phyloP scores from a whole-genome alignment of 2,329 filamentous ascomycete species.

The Pyrenophora graminea region DNA sequence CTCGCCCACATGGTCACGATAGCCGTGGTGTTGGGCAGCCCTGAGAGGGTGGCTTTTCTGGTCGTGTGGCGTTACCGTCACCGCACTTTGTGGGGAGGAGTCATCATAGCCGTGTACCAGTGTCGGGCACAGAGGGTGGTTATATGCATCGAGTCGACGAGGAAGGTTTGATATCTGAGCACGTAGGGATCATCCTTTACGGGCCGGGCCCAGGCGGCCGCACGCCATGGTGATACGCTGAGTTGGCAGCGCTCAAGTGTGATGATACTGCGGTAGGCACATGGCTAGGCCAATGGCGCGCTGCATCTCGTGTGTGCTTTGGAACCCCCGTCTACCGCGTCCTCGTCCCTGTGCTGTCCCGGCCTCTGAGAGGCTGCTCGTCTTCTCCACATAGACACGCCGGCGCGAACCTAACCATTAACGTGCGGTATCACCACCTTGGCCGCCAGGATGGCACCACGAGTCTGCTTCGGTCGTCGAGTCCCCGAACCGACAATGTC shows the following conservation, averaged over 20 bases:
- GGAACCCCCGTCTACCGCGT: constrained; percentile 28
- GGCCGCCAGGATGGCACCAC: constrained; percentile 37
- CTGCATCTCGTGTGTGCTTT: constrained; percentile 21
- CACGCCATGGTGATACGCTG: constrained; percentile 28
- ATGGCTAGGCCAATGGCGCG: constrained; percentile 11
- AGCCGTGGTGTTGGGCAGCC: constrained; percentile 13
- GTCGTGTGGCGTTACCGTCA: constrained; percentile 22
- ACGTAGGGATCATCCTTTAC: constrained; percentile 25
- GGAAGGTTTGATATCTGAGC: constrained; percentile 15
- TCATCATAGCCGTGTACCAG: constrained; percentile 8
- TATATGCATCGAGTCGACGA: constrained; percentile 19
- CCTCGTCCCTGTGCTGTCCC: constrained; percentile 27
- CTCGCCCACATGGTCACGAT: not conserved
- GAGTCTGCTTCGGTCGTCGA: constrained; percentile 34
- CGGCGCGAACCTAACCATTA: constrained; percentile 42
- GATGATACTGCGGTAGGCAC: constrained; percentile 29
- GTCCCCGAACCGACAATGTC: constrained; percentile 31
- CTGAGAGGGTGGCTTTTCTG: too few relatives aligned
- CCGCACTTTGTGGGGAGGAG: constrained; percentile 16
- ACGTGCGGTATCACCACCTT: constrained; percentile 37
- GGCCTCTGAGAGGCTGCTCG: constrained; percentile 34
- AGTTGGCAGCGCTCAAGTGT: constrained; percentile 20
- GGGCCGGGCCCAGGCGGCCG: constrained; percentile 29
- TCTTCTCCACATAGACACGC: constrained; percentile 42
- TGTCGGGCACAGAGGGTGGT: constrained; percentile 13